These are phyloP conservation scores for Lentinula guzmanii DNA, from an alignment of 768 basidiomycete genomes.

Conservation along the genomic window DNA sequence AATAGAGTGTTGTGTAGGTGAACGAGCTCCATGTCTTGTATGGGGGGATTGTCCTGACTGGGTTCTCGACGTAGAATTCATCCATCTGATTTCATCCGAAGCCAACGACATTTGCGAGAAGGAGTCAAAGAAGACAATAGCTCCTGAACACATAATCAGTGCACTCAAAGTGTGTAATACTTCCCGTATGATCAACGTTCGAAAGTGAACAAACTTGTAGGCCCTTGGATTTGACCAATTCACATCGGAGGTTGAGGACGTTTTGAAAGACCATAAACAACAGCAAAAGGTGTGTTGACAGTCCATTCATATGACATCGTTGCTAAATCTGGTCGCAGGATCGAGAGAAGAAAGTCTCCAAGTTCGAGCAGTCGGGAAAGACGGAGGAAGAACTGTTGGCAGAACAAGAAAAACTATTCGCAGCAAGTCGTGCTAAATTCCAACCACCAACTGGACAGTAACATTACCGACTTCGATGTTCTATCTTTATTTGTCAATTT, in stretches of 20 bases:
- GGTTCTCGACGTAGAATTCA: slow-evolving; percentile 70
- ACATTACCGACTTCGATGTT: slow-evolving; percentile 10
- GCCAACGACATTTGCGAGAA: slow-evolving; percentile 98
- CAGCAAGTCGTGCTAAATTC: slow-evolving; percentile 81
- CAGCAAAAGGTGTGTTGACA: slow-evolving; percentile 68
- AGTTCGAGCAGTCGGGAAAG: slow-evolving; percentile 82
- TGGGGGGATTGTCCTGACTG: background rate
- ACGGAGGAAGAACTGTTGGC: slow-evolving; percentile 86
- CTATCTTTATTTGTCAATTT: slow-evolving; percentile 14
- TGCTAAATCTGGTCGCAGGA: slow-evolving; percentile 42
- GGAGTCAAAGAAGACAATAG: slow-evolving; percentile 98
- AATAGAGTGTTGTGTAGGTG: slow-evolving; percentile 99
- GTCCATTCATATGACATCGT: background rate
- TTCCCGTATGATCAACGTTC: background rate
- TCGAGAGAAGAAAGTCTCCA: slow-evolving; percentile 88
- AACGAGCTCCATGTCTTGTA: slow-evolving; percentile 30
- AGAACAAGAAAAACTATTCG: slow-evolving; percentile 89
- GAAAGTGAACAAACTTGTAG: slow-evolving; percentile 31
- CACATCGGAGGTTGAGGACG: slow-evolving; percentile 84
- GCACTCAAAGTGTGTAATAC: slow-evolving; percentile 70
- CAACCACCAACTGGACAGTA: slow-evolving; percentile 46
- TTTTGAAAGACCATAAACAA: slow-evolving; percentile 94
- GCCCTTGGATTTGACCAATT: slow-evolving; percentile 91
- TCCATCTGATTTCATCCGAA: slow-evolving; percentile 94
- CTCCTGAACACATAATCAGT: slow-evolving; percentile 91